Percentiles rank a stretch among this genome's conserved stretches.
Conservation (phyloP, 805 yeast species). For the Candida insectorum region DNA sequence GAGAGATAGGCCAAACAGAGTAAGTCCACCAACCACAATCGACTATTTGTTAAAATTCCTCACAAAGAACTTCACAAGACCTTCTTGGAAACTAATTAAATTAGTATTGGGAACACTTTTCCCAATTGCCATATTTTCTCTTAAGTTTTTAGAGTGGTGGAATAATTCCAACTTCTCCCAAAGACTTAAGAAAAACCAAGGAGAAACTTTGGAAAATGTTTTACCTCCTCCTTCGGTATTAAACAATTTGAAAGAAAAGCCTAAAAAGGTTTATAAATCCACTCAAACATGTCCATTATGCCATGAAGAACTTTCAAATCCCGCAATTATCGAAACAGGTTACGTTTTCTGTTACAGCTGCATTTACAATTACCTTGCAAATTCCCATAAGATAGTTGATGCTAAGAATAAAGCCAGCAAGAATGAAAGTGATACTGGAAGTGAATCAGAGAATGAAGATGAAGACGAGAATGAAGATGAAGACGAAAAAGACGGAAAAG, state of each 20-base stretch:
- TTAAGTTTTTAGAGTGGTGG: slow-evolving; percentile 95
- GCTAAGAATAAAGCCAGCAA: slow-evolving; percentile 12
- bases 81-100: slow-evolving; percentile 29
- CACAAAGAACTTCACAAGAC: slow-evolving; percentile 19
- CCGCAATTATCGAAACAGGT: slow-evolving; percentile 89
- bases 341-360: slow-evolving; percentile 87
- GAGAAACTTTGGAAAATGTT: slow-evolving; percentile 43
- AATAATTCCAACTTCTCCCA: slow-evolving; percentile 68
- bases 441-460: slow-evolving; percentile 16
- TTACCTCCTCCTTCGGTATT: slow-evolving; percentile 45
- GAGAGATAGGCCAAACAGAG: slow-evolving; percentile 19
- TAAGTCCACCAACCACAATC: slow-evolving; percentile 38
- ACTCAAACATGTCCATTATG: slow-evolving; percentile 67
- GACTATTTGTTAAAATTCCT: slow-evolving; percentile 31
- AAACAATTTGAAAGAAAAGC: slow-evolving; percentile 11
- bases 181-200: slow-evolving; percentile 48
- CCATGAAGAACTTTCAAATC: slow-evolving; percentile 59
- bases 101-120: slow-evolving; percentile 50
- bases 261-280: slow-evolving; percentile 22
- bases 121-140: slow-evolving; percentile 76
- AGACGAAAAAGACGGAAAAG: slow-evolving; percentile 15
- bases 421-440: slow-evolving; percentile 11
- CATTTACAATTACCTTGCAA: slow-evolving; percentile 60
- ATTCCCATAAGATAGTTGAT: slow-evolving; percentile 35
- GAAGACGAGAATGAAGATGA: slow-evolving; percentile 7